Percentiles rank a stretch among this genome's conserved stretches.
Evolutionary conservation across 1,139 yeast genomes (phyloP).

Genomic region (Zygotorulaspora mrakii): DNA sequence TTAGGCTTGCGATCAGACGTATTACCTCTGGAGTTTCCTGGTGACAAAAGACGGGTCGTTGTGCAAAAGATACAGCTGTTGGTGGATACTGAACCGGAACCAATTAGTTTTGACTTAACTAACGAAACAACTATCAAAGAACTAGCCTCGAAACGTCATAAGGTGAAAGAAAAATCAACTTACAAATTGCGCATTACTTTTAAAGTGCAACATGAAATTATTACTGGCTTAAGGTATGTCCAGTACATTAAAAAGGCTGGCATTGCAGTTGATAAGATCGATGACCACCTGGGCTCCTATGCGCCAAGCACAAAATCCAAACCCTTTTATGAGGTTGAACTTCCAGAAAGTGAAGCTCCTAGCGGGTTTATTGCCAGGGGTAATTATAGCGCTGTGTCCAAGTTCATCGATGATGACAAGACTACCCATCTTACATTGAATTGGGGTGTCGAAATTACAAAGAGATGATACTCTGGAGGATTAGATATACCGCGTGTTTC

Average conservation of each 20-base stretch:
- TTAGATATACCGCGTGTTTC: background rate
- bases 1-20: conserved; percentile 64
- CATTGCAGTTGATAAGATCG: conserved; percentile 78
- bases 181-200: conserved; percentile 74
- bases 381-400: conserved; percentile 71
- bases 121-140: conserved; percentile 47
- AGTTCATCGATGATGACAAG: conserved; percentile 86
- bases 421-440: conserved; percentile 69
- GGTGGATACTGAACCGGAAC: conserved; percentile 55
- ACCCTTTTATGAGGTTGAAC: conserved; percentile 72
- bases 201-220: conserved; percentile 84
- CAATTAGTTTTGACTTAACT: conserved; percentile 64
- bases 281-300: conserved; percentile 85
- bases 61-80: conserved; percentile 70
- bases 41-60: conserved; percentile 75
- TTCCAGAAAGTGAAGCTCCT: conserved; percentile 91
- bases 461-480: conserved; percentile 25
- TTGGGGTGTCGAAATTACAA: conserved; percentile 77
- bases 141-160: conserved; percentile 43
- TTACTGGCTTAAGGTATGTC: conserved; percentile 83
- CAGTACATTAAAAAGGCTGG: conserved; percentile 86
- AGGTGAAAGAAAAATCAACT: conserved; percentile 72
- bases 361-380: conserved; percentile 88
- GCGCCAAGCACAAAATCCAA: conserved; percentile 85
- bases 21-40: conserved; percentile 58